Conservation (phyloP, 179 eudicot genomes). For the Amaranthus tricolor region DNA sequence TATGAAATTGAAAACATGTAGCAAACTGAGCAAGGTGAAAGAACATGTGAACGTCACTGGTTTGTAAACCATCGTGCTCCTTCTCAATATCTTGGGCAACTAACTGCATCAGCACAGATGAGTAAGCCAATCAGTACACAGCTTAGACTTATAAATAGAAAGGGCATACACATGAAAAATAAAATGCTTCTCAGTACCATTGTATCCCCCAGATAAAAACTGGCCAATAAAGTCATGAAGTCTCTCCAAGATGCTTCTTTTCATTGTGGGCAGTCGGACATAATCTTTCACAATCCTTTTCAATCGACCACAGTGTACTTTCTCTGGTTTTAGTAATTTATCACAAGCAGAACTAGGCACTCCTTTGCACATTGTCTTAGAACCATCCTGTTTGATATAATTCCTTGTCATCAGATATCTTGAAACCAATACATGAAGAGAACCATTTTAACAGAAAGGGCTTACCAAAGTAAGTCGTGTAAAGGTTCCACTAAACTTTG, state of each 20-base stretch:
- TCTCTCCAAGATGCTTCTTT: slow-evolving; percentile 46
- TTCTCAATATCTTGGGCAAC: slow-evolving; percentile 72
- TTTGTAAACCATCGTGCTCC: slow-evolving; percentile 73
- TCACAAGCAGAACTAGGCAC: slow-evolving; percentile 59
- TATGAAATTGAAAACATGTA: slow-evolving; percentile 74
- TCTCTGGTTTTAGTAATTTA: slow-evolving; percentile 54
- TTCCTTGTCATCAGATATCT: slow-evolving; percentile 13
- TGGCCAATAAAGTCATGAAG: slow-evolving; percentile 70
- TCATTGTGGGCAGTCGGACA: slow-evolving; percentile 59
- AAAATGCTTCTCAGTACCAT: slow-evolving; percentile 49
- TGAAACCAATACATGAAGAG: neutral
- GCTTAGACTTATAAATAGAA: neutral
- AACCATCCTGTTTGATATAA: slow-evolving; percentile 71
- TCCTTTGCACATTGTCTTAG: slow-evolving; percentile 72
- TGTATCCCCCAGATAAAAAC: slow-evolving; percentile 83
- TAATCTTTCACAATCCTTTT: slow-evolving; percentile 62
- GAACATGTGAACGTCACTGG: slow-evolving; percentile 70
- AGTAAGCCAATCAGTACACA: slow-evolving; percentile 18
- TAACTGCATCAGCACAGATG: slow-evolving; percentile 84
- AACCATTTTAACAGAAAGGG: slow-evolving; percentile 14
- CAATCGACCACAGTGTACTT: slow-evolving; percentile 63
- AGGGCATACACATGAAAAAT: neutral
- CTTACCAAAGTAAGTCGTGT: slow-evolving; percentile 79
- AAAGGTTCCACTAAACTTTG: slow-evolving; percentile 82
- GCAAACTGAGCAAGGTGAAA: slow-evolving; percentile 87